Base-by-base conservation (phyloP, 2,329 filamentous ascomycete genomes). In the Fusarium pininemorale region DNA sequence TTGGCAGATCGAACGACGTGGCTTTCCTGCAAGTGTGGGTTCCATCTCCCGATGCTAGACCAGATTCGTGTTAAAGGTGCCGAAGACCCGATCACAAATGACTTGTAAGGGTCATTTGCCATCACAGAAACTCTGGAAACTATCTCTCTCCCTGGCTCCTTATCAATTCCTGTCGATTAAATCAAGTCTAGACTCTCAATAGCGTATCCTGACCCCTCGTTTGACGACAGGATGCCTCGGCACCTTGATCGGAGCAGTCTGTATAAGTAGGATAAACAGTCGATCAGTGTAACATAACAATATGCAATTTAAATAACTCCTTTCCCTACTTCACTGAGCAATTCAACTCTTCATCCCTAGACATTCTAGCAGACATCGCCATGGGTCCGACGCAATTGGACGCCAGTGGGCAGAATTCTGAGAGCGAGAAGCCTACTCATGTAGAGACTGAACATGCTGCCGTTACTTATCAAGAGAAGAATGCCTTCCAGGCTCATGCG, bases 281-380 rank as follows among this genome's bases (percentile, higher is more conserved):
- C 35, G 24, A 41, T 55, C 24, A 55, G 15, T 39, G 20, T 39
- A 55, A 22, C 24, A 39, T 35, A 2, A 20, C 0, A 7, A 2
- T 20, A 20, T 7, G 0, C 20, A 41, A 13, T 10, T n/a, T n/a
- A 9, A 18, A n/a, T 10, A n/a, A 41, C 35, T 15, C 3, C 20
- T 2, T 16, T 22, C 20, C 14, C 9, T 16, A 2, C 9, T 2
- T 28, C 3, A 28, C 4, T 18, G 5, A 54, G 1, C 2, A 54
- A 28, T 1, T 7, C 24, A 22, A 22, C 15, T 0, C 24, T 16
- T 38, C 7, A 0, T 13, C 4, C 1, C 10, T 3, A 20, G 3
- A 3, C 14, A 15, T 38, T 10, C 5, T 7, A 6, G 10, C 3
- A 55, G 7, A 30, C 4, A n/a, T 10, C 6, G 51, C 51, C 51